Base-by-base conservation (phyloP, 108 stramenopile species). In the Nitzschia sp. region DNA sequence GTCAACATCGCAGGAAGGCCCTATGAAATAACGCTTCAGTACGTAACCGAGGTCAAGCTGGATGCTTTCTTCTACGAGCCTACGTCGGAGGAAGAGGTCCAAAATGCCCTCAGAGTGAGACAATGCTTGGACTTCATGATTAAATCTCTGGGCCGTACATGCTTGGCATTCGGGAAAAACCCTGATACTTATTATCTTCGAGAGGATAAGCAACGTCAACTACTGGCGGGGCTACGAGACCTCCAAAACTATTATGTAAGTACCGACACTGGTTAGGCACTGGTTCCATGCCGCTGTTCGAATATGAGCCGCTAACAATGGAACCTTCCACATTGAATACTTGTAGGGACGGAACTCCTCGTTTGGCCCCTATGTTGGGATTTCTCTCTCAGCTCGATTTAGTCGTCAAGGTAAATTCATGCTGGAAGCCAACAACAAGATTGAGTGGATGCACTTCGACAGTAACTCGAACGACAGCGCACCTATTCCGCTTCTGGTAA, bases 211-310 rank as follows among this genome's bases (percentile, higher is more conserved):
- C 61, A 62, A 62, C 1, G 42, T 6, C 1, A 25, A 19, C 25
- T 42, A 0, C 1, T 45, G 42, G 23, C 18, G 4, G 49, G 49
- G n/a, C 11, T 9, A 51, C 11, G 21, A 19, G 18, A 36, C 1
- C 32, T 62, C 26, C 11, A 11, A 8, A 17, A n/a, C 24, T 62
- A 62, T 25, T 62, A 62, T 46, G 61, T 62, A 42, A 18, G 61
- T 46, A 8, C 26, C 11, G 9, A 1, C 8, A 33, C 28, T 8
- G 1, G 35, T 45, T 4, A 27, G n/a, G n/a, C 1, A 18, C 1
- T 32, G 33, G 13, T 27, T 1, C 5, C 24, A 23, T 24, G 1
- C 46, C n/a, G 49, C 4, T 23, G 11, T 51, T 17, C 49, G 21
- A 21, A 51, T n/a, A 11, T 9, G 8, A 8, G 42, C 33, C 8